phyloP scores from a whole-genome alignment of 768 basidiomycete species.

The Chalciporus piperatus region DNA sequence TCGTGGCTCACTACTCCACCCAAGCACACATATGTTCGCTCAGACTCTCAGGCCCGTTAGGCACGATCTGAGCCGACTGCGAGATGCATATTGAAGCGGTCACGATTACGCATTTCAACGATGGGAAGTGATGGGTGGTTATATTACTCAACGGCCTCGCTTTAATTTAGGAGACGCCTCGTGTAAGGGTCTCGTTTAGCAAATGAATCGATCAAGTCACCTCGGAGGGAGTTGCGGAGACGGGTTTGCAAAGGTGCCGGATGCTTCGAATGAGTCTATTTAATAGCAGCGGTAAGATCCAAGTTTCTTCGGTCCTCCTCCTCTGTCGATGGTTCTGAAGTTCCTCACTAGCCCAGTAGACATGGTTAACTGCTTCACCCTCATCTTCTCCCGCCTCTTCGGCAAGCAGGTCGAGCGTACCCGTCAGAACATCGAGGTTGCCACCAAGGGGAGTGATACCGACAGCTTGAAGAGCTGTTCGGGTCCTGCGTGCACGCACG shows the following conservation, averaged over 20 bases:
- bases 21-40: constrained; percentile 18
- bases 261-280: constrained; percentile 17
- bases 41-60: constrained; percentile 19
- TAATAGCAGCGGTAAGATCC: constrained; percentile 14
- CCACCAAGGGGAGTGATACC: constrained; percentile 20
- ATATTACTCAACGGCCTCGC: constrained; percentile 33
- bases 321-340: constrained; percentile 24
- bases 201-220: constrained; percentile 17
- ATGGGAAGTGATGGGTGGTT: constrained; percentile 22
- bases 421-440: constrained; percentile 19
- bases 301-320: constrained; percentile 10
- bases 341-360: constrained; percentile 15
- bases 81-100: constrained; percentile 22
- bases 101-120: constrained; percentile 33
- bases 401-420: constrained; percentile 18
- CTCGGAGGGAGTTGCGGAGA: constrained; percentile 14
- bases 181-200: constrained; percentile 20
- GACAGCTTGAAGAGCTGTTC: constrained; percentile 33
- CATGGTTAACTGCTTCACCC: constrained; percentile 27
- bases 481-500: constrained; percentile 31
- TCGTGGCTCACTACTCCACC: constrained; percentile 24
- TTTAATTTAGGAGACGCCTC: constrained; percentile 29
- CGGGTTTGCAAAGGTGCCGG: constrained; percentile 17
- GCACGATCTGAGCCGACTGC: constrained; percentile 26
- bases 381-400: constrained; percentile 23